Evolutionary conservation across 73 alveolate species (phyloP), one percentile per base, ranked within the genome.

Genomic region (Breviolum minutum): DNA sequence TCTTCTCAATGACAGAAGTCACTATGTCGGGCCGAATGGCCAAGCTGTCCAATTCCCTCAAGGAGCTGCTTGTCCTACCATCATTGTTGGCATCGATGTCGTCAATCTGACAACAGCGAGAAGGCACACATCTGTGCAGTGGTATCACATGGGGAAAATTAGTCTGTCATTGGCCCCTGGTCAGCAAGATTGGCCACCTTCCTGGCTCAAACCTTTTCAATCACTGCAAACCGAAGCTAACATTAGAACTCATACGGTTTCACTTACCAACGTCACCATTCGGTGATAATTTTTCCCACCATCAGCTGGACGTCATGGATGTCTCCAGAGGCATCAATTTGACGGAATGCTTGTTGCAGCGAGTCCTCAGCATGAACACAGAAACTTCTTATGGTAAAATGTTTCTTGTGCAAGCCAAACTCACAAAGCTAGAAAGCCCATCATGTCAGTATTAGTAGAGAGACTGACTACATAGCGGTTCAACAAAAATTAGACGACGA

Each of bases 51-150:
- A 40, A 40, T 40, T 40, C 54, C 54, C 54, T 40, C 54, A 40
- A 40, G 54, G 54, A 40, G 40, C 60, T 16, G 24, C 62, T 30
- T 62, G 68, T 76, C 98, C 98, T 92, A 70, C 98, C 98, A 76
- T 92, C 98, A 27, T 92, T 92, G 98, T 92, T 92, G 91, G 98
- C 98, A 61, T 92, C 98, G 79, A 92, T 92, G 40, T 92, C 98
- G 66, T 92, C 98, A 20, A 92, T 92, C 98, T 92, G 98, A 24
- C 92, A 83, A 74, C 77, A 68, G 9, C 32, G 68, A 7, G 32
- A 77, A 14, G 30, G 81, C 40, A n/a, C 26, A 71, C 19, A 17
- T 17, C 10, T n/a, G 13, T 17, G 30, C n/a, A 71, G 81, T 71
- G 10, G 81, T 30, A 17, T 71, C 81, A 71, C 10, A 8, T 22